Conservation (phyloP, 2,329 filamentous ascomycete species). For the Cladosporium sp. region DNA sequence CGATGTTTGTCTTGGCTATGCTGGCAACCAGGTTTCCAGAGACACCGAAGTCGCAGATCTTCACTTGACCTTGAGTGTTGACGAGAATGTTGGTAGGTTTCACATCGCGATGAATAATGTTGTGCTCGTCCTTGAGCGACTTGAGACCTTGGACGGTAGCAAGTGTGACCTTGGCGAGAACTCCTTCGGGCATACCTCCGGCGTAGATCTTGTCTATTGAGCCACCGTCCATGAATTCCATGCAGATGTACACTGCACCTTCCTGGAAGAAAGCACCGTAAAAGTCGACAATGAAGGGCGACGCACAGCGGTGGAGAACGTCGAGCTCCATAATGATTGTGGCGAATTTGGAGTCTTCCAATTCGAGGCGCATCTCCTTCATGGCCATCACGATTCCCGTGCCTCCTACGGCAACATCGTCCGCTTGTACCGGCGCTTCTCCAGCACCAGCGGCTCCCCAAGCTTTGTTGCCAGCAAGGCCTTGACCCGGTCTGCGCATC, state of each 20-base stretch:
- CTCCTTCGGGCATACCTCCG: conserved; percentile 83
- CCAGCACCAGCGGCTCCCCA: conserved; percentile 31
- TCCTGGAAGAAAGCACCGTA: conserved; percentile 99
- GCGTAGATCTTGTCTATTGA: conserved; percentile 95
- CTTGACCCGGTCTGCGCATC: conserved; percentile 60
- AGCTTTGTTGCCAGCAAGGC: conserved; percentile 60
- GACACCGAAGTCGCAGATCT: conserved; percentile 98
- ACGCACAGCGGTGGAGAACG: conserved; percentile 90
- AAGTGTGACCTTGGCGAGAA: conserved; percentile 86
- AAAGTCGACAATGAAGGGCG: conserved; percentile 96
- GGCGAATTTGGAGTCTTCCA: conserved; percentile 95
- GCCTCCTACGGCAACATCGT: conserved; percentile 42
- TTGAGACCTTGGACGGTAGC: conserved; percentile 90
- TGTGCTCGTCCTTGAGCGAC: conserved; percentile 93
- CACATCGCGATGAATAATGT: conserved; percentile 97
- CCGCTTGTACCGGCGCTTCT: conserved; percentile 22
- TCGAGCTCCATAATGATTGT: conserved; percentile 98
- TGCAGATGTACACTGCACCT: conserved; percentile 97
- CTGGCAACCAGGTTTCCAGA: conserved; percentile 95
- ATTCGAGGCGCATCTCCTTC: conserved; percentile 95
- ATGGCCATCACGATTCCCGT: conserved; percentile 90
- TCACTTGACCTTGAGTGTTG: conserved; percentile 87
- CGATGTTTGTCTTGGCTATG: conserved; percentile 98
- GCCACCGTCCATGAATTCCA: conserved; percentile 98
- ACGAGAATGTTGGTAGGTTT: conserved; percentile 98